Conservation (phyloP, 768 basidiomycete genomes). For the Suillus discolor region DNA sequence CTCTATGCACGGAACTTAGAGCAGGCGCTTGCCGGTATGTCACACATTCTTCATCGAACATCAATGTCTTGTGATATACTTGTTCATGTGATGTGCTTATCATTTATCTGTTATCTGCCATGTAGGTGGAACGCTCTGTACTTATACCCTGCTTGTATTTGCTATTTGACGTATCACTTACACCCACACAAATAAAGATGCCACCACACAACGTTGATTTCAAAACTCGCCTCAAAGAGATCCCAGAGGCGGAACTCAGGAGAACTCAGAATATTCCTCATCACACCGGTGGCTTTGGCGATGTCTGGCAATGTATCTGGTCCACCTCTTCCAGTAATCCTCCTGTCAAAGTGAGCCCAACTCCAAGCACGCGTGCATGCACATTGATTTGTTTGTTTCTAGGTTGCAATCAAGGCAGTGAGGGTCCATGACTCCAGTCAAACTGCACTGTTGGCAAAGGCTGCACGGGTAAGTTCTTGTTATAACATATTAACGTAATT, state of each 20-base stretch:
- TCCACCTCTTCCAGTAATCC: neutral
- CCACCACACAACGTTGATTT: neutral
- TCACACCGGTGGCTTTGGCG: neutral
- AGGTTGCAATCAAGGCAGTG: slow-evolving; percentile 1
- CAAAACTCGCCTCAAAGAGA: neutral
- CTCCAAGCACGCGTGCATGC: neutral
- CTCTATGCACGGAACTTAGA: neutral
- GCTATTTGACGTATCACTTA: neutral
- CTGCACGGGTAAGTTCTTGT: neutral
- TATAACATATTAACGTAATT: neutral
- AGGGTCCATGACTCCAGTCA: neutral
- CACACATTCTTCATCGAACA: neutral
- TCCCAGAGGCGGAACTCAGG: neutral
- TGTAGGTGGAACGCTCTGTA: neutral
- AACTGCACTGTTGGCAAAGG: neutral
- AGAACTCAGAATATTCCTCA: neutral
- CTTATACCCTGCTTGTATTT: neutral
- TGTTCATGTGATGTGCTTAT: neutral
- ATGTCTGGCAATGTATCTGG: slow-evolving; percentile 1
- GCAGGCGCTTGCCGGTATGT: neutral
- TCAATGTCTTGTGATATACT: neutral
- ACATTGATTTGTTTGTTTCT: neutral
- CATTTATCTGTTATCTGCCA: neutral
- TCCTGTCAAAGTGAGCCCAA: neutral
- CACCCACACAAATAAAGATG: neutral